These are phyloP conservation scores for Raddia guianensis DNA, from an alignment of 176 grass and related monocot species.

Conservation along the genomic window DNA sequence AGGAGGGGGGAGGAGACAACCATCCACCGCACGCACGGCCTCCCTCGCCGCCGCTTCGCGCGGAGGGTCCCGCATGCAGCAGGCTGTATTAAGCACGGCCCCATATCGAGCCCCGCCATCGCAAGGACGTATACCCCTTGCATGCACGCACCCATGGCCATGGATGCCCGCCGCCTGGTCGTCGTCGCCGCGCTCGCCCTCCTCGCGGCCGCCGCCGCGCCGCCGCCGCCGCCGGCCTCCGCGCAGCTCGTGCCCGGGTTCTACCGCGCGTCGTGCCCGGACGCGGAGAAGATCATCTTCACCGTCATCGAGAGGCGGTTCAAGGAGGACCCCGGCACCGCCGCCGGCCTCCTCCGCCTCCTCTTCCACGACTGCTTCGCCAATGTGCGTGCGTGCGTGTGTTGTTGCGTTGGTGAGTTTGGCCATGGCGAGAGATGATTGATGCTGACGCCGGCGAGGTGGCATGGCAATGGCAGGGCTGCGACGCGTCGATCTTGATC, in stretches of 20 bases:
- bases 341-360: conserved; percentile 55
- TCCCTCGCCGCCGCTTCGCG: not conserved
- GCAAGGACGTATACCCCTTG: not conserved
- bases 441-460: not conserved
- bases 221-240: conserved; percentile 14
- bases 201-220: not conserved
- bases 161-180: conserved; percentile 39
- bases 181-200: conserved; percentile 7
- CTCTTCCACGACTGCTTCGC: conserved; percentile 62
- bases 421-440: not conserved
- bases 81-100: conserved; percentile 38
- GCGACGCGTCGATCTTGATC: conserved; percentile 78
- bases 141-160: not conserved
- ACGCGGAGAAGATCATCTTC: conserved; percentile 46
- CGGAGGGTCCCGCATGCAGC: conserved; percentile 20
- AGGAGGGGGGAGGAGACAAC: not conserved
- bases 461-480: conserved; percentile 44
- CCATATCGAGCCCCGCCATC: conserved; percentile 19
- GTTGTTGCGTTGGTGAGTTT: not conserved
- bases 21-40: not conserved
- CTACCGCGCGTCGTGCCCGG: conserved; percentile 47
- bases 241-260: conserved; percentile 32
- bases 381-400: conserved; percentile 28
- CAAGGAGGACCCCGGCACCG: conserved; percentile 39
- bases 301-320: conserved; percentile 38